These are phyloP conservation scores for Penicillium griseofulvum DNA, from an alignment of 2,329 filamentous ascomycete species.

Conservation along the genomic window DNA sequence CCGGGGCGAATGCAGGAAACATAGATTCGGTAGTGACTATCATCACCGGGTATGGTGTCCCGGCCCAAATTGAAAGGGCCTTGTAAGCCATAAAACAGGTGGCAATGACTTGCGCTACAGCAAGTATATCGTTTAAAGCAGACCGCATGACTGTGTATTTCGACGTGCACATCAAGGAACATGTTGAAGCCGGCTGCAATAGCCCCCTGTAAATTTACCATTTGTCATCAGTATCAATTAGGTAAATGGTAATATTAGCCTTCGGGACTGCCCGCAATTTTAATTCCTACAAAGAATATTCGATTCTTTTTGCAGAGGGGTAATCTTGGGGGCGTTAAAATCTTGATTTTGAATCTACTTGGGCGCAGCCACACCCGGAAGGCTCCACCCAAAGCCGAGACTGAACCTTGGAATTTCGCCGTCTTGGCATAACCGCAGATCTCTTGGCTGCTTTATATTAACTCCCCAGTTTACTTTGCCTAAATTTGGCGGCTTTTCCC, in stretches of 20 bases:
- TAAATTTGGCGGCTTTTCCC: neutral
- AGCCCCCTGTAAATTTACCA: neutral
- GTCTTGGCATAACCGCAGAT: neutral
- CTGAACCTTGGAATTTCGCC: neutral
- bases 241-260: neutral
- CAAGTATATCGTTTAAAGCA: neutral
- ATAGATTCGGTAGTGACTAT: constrained; percentile 16
- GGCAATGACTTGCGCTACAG: neutral
- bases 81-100: constrained; percentile 9
- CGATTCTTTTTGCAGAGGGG: neutral
- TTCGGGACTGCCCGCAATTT: neutral
- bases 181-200: neutral
- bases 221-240: neutral
- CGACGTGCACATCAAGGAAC: neutral
- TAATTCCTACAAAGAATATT: neutral
- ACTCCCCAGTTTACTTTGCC: neutral
- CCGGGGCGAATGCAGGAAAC: constrained; percentile 9
- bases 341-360: neutral
- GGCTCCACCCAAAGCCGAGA: neutral
- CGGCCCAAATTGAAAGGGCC: constrained; percentile 2
- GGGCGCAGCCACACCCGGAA: neutral
- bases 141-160: neutral
- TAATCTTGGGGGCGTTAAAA: too few species aligned
- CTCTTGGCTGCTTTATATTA: neutral
- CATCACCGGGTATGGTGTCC: constrained; percentile 6